Conservation (phyloP, 1,284 basidiomycete species). For the Microbotryum saponariae region DNA sequence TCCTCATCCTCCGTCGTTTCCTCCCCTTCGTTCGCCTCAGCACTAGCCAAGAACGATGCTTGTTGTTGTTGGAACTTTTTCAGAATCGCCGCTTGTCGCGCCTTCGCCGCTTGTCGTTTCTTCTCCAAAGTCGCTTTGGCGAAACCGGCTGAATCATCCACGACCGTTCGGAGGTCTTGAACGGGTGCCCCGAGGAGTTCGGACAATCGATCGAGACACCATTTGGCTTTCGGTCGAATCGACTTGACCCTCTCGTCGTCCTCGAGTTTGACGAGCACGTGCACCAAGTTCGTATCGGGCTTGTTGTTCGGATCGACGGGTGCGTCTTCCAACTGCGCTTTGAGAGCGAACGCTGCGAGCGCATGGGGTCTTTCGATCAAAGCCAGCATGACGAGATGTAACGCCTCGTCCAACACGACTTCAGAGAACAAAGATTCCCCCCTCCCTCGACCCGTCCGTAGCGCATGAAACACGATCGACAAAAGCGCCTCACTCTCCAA, state of each 20-base stretch:
- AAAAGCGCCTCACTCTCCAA: slow-evolving; percentile 62
- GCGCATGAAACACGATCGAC: slow-evolving; percentile 67
- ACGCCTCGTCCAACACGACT: slow-evolving; percentile 76
- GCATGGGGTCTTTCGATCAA: slow-evolving; percentile 57
- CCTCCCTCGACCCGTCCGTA: slow-evolving; percentile 49
- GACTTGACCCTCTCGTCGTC: slow-evolving; percentile 42
- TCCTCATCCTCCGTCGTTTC: slow-evolving; percentile 50
- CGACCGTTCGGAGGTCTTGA: slow-evolving; percentile 37
- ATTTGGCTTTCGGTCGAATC: slow-evolving; percentile 62
- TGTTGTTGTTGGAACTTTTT: slow-evolving; percentile 87
- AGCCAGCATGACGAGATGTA: slow-evolving; percentile 78
- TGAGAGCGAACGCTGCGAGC: slow-evolving; percentile 48
- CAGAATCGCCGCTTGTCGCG: slow-evolving; percentile 81
- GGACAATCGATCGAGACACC: slow-evolving; percentile 62
- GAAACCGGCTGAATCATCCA: slow-evolving; percentile 1
- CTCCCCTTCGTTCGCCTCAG: slow-evolving; percentile 59
- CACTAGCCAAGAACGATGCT: slow-evolving; percentile 54
- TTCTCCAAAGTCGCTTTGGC: slow-evolving; percentile 49
- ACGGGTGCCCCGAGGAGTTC: slow-evolving; percentile 54
- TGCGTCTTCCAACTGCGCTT: slow-evolving; percentile 45
- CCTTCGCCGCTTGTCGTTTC: slow-evolving; percentile 72
- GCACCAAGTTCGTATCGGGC: slow-evolving; percentile 49
- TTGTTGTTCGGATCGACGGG: slow-evolving; percentile 44
- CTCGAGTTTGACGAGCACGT: slow-evolving; percentile 53
- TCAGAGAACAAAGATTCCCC: slow-evolving; percentile 46